Evolutionary conservation across 1,284 basidiomycete species (phyloP), one percentile per base, ranked within the genome.

Genomic region (Sphagnurus paluster): DNA sequence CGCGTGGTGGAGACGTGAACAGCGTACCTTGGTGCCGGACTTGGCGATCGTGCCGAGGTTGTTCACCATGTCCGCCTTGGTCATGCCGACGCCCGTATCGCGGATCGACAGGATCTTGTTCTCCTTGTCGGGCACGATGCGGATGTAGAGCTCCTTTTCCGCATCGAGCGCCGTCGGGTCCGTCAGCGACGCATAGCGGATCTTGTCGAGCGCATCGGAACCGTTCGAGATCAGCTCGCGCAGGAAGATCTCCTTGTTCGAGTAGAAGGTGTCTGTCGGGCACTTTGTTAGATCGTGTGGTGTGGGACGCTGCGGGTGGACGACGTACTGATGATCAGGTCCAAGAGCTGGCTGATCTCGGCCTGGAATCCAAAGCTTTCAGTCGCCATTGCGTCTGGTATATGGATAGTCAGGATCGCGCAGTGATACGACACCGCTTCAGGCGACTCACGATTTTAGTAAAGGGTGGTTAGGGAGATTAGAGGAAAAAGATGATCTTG

Each of bases 21-120:
- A 25, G 33, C 71, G 19, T 45, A 85, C 88, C 76, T 95, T 91
- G 52, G 89, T 91, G 57, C 93, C 93, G 52, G 93, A 96, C 80
- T 96, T 99, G 75, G 96, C 96, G 68, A 99, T 99, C 49, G 97
- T 99, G 79, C 96, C 97, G 56, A 99, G 83, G 84, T 99, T 99
- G 85, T 97, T 98, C 71, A 97, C 93, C 64, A 95, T 80, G 72
- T 95, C 92, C 52, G 93, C 93, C 81, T 98, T 98, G 78, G 93
- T 98, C 93, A 97, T 97, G 70, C 97, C 96, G 58, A 99, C 80
- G 87, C 97, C 97, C 52, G 93, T 91, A 71, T 99, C 96, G 54
- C 93, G 91, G 71, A 99, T 87, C 68, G 82, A 77, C 51, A 99
- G 84, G 51, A 87, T 71, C 69, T 96, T 97, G 79, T 91, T 90